Evolutionary conservation across 768 basidiomycete species (phyloP).

Genomic region (Mycena alexandri): DNA sequence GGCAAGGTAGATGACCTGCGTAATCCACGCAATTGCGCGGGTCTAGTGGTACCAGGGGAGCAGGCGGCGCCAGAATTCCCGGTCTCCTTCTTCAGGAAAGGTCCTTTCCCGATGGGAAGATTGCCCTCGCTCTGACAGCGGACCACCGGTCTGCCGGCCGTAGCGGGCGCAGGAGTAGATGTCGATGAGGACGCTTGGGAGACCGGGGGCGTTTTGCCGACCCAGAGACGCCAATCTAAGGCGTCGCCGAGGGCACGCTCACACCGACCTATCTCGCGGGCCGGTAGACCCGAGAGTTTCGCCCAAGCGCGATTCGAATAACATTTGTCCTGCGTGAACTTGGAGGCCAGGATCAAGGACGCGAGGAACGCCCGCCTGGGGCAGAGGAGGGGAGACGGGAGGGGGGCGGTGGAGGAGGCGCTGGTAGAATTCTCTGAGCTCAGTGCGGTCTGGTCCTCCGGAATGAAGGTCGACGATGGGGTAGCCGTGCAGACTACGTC

Average conservation of each 20-base stretch:
- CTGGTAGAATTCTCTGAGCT: constrained; percentile 24
- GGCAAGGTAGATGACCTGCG: constrained; percentile 60
- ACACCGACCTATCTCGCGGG: constrained; percentile 88
- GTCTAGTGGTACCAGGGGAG: constrained; percentile 34
- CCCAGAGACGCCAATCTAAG: constrained; percentile 93
- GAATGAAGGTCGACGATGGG: constrained; percentile 15
- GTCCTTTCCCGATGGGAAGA: constrained; percentile 39
- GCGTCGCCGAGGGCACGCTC: constrained; percentile 90
- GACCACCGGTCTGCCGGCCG: constrained; percentile 53
- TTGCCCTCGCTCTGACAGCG: constrained; percentile 67
- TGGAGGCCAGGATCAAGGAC: constrained; percentile 88
- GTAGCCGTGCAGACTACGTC: constrained; percentile 37
- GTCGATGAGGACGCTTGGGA: constrained; percentile 37
- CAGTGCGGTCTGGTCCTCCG: constrained; percentile 17
- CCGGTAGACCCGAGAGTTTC: constrained; percentile 89
- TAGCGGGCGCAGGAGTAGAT: constrained; percentile 35
- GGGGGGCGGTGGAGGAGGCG: constrained; percentile 44
- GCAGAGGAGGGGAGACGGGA: constrained; percentile 88
- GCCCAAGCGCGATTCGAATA: constrained; percentile 97
- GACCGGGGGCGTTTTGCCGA: constrained; percentile 71
- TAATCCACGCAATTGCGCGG: constrained; percentile 42
- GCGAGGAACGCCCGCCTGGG: constrained; percentile 92
- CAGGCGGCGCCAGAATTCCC: neutral
- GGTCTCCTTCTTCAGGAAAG: constrained; percentile 43
- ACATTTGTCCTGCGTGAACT: constrained; percentile 93